Percentiles rank a stretch among this genome's conserved stretches.
phyloP scores from a whole-genome alignment of 768 basidiomycete genomes.

The Mycena crocata region DNA sequence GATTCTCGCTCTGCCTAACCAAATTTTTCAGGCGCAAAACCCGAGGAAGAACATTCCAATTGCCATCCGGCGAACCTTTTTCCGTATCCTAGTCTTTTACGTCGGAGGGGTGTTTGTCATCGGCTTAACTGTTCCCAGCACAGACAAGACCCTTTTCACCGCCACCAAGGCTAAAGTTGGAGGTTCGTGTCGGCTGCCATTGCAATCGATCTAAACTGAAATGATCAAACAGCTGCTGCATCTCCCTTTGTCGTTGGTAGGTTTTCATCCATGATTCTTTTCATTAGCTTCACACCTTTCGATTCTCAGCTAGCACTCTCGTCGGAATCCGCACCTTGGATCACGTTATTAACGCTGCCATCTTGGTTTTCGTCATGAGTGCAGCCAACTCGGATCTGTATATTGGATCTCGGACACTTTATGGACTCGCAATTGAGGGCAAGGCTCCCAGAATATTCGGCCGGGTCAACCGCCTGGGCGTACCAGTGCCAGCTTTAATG shows the following conservation, averaged over 20 bases:
- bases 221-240: constrained; percentile 56
- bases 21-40: neutral
- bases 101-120: constrained; percentile 79
- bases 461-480: constrained; percentile 57
- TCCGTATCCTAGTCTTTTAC: constrained; percentile 71
- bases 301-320: constrained; percentile 45
- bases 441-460: constrained; percentile 60
- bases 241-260: constrained; percentile 72
- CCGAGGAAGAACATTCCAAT: constrained; percentile 66
- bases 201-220: neutral
- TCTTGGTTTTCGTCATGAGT: constrained; percentile 74
- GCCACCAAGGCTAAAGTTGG: constrained; percentile 59
- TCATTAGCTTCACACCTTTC: neutral
- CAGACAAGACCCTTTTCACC: constrained; percentile 58
- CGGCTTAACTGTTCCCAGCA: constrained; percentile 76
- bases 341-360: constrained; percentile 73
- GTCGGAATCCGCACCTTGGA: constrained; percentile 70
- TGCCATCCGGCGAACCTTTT: constrained; percentile 75
- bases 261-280: neutral
- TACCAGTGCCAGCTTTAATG: constrained; percentile 63
- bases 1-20: neutral
- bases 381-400: constrained; percentile 75
- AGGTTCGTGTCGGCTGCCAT: constrained; percentile 16
- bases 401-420: constrained; percentile 60
- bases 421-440: constrained; percentile 61